Percentiles rank a stretch among this genome's conserved stretches.
Evolutionary conservation across 2,329 filamentous ascomycete species (phyloP).

Genomic region (Epichloe baconii): DNA sequence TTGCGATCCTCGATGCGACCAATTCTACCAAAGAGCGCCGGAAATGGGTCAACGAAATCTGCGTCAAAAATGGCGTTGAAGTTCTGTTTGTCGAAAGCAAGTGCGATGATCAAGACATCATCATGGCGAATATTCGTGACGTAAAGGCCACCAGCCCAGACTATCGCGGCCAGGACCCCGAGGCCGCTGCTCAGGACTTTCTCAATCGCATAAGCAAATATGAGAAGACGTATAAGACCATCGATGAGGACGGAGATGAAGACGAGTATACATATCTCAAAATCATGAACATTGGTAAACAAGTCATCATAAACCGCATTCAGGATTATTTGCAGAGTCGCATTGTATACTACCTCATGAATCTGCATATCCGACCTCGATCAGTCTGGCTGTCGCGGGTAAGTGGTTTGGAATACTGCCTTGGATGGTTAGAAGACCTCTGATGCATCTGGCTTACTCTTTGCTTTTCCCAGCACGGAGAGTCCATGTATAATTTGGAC

Average conservation of each 20-base stretch:
- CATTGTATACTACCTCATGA: constrained; percentile 97
- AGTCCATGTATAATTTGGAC: constrained; percentile 81
- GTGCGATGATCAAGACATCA: constrained; percentile 88
- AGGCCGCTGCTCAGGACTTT: constrained; percentile 82
- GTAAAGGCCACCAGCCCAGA: constrained; percentile 96
- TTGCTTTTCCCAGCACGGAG: constrained; percentile 56
- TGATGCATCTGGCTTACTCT: not conserved
- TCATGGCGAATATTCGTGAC: constrained; percentile 96
- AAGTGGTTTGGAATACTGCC: constrained; percentile 23
- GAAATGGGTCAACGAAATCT: constrained; percentile 79
- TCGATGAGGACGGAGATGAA: constrained; percentile 71
- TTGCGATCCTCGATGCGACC: constrained; percentile 91
- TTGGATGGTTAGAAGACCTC: not conserved
- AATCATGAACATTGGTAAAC: constrained; percentile 88
- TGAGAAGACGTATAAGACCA: constrained; percentile 90
- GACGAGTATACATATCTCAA: constrained; percentile 87
- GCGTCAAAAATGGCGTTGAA: constrained; percentile 64
- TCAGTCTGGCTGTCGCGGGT: constrained; percentile 94
- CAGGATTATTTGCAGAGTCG: constrained; percentile 93
- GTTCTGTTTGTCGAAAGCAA: constrained; percentile 94
- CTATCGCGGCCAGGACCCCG: constrained; percentile 87
- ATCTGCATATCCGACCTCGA: constrained; percentile 89
- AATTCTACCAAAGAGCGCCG: constrained; percentile 87
- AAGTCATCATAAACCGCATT: constrained; percentile 96
- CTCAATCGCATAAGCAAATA: constrained; percentile 91